Evolutionary conservation across 257 asterid genomes (phyloP), one percentile per base, ranked within the genome.

Genomic region (Scutellaria baicalensis): DNA sequence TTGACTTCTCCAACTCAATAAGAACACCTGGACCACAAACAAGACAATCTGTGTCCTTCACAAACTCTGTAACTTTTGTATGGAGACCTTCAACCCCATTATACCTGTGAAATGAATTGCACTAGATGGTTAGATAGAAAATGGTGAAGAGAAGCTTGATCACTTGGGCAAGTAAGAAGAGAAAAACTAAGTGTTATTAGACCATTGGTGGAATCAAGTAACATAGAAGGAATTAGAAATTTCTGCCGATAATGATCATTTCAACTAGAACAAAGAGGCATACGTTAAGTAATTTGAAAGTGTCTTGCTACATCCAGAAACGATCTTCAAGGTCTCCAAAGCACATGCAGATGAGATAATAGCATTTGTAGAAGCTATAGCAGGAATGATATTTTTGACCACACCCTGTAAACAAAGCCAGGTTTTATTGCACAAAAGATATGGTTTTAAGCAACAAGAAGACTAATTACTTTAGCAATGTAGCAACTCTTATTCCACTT

Each of bases 21-120:
- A 86, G 99, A 76, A 94, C 75, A n/a, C 99, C 99, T 45, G 99
- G 99, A 72, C 99, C 97, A 78, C 99, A 94, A 71, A 88, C 95
- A 20, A 92, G 91, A 74, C 99, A 94, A 33, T 94, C 97, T 18
- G 76, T 76, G 73, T 90, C 97, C 86, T 66, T 89, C 11, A 84
- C 89, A 78, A 91, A 92, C 75, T 94, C 95, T 0, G 99, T 94
- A 62, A 91, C 99, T 75, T 91, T 86, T 6, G 91, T 86, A 74
- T 94, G 97, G 64, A 94, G 96, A 73, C 99, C 97, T 77, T 84
- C 98, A 68, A 92, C 97, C 64, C 99, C 99, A 78, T 91, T 94
- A 66, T 83, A 94, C 81, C 96, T 93, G 73, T 35, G 68, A 59
- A n/a, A 60, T 6, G 43, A 55, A 72, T 58, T 47, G 75, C 36